A percentile compares a stretch with the other conserved stretches of the same genome.
phyloP scores from a whole-genome alignment of 1,284 basidiomycete genomes.

The Rhodotorula sp. region DNA sequence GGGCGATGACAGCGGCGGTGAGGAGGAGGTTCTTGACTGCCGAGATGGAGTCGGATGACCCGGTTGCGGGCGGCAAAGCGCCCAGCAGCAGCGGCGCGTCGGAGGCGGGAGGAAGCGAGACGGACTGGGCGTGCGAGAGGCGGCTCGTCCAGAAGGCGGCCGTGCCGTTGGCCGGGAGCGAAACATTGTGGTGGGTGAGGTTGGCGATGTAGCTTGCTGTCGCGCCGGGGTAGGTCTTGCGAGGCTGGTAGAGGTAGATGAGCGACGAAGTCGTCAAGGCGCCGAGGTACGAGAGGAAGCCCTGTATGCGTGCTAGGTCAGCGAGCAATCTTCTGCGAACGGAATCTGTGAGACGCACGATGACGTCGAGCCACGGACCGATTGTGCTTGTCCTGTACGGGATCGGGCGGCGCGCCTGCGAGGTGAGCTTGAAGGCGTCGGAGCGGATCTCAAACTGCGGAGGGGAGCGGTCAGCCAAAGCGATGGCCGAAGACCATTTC shows the following conservation, averaged over 20 bases:
- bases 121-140: conserved; percentile 11
- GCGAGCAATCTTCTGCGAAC: no score
- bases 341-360: conserved; percentile 52
- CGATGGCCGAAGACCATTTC: background rate
- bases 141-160: conserved; percentile 21
- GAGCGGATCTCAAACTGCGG: conserved; percentile 73
- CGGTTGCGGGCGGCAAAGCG: conserved; percentile 15
- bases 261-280: conserved; percentile 81
- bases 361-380: conserved; percentile 87
- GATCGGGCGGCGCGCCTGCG: conserved; percentile 79
- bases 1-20: conserved; percentile 68
- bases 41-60: conserved; percentile 5
- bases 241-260: conserved; percentile 72
- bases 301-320: conserved; percentile 40
- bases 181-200: conserved; percentile 15
- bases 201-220: conserved; percentile 15
- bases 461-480: background rate
- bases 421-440: conserved; percentile 92
- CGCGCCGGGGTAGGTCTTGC: conserved; percentile 21
- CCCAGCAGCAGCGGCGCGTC: conserved; percentile 16
- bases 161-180: conserved; percentile 14
- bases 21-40: conserved; percentile 51
- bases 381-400: conserved; percentile 84
- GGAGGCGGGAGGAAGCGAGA: conserved; percentile 4
- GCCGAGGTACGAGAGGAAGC: conserved; percentile 82